Evolutionary conservation across 2,329 filamentous ascomycete species (phyloP), one percentile per base, ranked within the genome.

Genomic region (Colletotrichum destructivum): DNA sequence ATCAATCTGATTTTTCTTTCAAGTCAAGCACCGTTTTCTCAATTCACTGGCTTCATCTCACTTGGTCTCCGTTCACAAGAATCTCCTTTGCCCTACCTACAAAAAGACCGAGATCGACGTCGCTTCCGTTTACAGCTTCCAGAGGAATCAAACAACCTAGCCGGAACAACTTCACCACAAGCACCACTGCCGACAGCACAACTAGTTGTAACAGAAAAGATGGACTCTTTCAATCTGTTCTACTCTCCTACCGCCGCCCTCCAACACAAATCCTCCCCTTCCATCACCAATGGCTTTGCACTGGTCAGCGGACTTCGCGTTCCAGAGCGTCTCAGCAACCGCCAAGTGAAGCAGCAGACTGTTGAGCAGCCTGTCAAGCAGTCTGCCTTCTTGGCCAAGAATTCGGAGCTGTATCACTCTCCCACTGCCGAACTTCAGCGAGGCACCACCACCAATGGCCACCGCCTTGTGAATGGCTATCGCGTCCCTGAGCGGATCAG

Each of bases 171-270:
- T 38, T 13, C 26, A 54, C 21, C n/a, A 23, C 3, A 5, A 23
- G 2, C 2, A 38, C 6, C 31, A 4, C 18, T 9, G 11, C 18
- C 31, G 4, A 13, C 16, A 6, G 3, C 4, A 18, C 18, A 18
- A 13, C 46, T 8, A 4, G 35, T 18, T n/a, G 16, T 3, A 7
- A 18, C 23, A 59, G 0, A 23, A 13, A 31, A 16, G 7, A 59
- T 59, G 56, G 13, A n/a, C 2, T 31, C 21, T 15, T 26, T 8
- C 6, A 38, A 21, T 35, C 35, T 59, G n/a, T 59, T 44, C 21
- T n/a, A 59, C 21, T 59, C 56, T 31, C 56, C 56, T 46, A 59
- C 56, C 2, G 40, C 55, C 55, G 5, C n/a, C 12, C 15, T 44
- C 7, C 55, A 44, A 12, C n/a, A 6, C 11, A 2, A 1, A 2